These are phyloP conservation scores for Scedosporium dehoogii DNA, from an alignment of 2,329 filamentous ascomycete genomes.

Conservation along the genomic window DNA sequence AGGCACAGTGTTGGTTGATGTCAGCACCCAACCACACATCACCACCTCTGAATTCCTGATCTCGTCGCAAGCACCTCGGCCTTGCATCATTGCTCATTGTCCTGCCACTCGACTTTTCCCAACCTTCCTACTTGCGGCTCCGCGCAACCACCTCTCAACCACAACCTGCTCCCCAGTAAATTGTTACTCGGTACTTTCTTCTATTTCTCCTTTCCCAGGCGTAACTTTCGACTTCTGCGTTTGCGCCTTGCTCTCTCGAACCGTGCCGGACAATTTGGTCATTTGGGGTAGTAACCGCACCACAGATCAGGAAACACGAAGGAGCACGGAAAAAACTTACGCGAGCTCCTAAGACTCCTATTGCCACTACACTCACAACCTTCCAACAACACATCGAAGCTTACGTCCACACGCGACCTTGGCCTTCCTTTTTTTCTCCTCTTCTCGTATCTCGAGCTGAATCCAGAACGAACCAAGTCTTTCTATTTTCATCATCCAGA, in stretches of 20 bases:
- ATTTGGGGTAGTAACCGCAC: background rate
- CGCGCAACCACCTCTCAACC: background rate
- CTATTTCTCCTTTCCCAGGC: background rate
- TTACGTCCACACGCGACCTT: background rate
- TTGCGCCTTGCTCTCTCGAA: too few relatives aligned
- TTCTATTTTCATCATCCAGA: background rate
- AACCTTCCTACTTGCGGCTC: background rate
- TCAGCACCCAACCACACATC: background rate
- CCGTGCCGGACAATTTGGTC: background rate
- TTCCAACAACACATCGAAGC: background rate
- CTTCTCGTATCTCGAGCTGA: background rate
- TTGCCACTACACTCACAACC: background rate
- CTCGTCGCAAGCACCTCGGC: background rate
- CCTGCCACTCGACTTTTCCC: constrained; percentile 4
- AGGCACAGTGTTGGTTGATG: background rate
- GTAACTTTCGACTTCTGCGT: too few relatives aligned
- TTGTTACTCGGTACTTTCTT: background rate
- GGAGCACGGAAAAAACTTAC: background rate
- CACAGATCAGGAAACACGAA: background rate
- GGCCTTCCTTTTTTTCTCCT: background rate
- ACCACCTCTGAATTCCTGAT: background rate
- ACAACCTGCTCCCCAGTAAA: background rate
- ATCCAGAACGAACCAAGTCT: background rate
- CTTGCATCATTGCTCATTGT: background rate
- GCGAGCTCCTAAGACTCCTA: background rate